Conservation (phyloP, 2,329 filamentous ascomycete species). For the Talaromyces islandicus region DNA sequence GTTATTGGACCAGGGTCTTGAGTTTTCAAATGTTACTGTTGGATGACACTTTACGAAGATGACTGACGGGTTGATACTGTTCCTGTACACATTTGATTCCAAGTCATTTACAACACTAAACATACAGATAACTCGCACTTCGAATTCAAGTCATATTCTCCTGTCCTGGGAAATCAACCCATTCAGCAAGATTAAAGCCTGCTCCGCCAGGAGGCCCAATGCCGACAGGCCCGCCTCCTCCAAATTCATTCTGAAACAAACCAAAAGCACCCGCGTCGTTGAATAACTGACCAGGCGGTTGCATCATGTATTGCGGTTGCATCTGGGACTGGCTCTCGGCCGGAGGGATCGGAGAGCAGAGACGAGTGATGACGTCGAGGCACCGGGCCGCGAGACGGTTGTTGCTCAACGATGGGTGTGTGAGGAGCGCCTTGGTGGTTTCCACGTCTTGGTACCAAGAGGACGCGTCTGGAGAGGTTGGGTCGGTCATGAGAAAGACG, state of each 20-base stretch:
- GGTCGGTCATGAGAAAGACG: constrained; percentile 38
- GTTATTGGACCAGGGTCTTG: neutral
- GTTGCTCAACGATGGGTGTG: constrained; percentile 30
- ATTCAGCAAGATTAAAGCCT: constrained; percentile 35
- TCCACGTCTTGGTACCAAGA: constrained; percentile 35
- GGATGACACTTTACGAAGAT: too few species aligned
- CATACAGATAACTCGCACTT: neutral
- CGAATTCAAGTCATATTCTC: constrained; percentile 5
- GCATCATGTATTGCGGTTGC: constrained; percentile 25
- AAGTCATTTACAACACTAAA: neutral
- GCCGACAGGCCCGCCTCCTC: constrained; percentile 13
- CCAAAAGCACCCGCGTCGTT: constrained; percentile 27
- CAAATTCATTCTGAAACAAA: constrained; percentile 25
- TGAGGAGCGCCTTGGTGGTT: constrained; percentile 34
- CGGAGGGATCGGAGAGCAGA: constrained; percentile 26
- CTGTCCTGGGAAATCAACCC: constrained; percentile 30
- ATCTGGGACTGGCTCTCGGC: constrained; percentile 11
- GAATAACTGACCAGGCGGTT: constrained; percentile 33
- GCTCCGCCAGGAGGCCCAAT: constrained; percentile 15
- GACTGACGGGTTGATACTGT: too few species aligned
- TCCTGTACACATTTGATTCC: neutral
- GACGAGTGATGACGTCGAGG: constrained; percentile 32
- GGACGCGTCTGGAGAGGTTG: constrained; percentile 29
- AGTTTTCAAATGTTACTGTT: neutral
- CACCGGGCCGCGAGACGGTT: constrained; percentile 36